phyloP scores from a whole-genome alignment of 805 yeast genomes.

The Pachysolen tannophilus region DNA sequence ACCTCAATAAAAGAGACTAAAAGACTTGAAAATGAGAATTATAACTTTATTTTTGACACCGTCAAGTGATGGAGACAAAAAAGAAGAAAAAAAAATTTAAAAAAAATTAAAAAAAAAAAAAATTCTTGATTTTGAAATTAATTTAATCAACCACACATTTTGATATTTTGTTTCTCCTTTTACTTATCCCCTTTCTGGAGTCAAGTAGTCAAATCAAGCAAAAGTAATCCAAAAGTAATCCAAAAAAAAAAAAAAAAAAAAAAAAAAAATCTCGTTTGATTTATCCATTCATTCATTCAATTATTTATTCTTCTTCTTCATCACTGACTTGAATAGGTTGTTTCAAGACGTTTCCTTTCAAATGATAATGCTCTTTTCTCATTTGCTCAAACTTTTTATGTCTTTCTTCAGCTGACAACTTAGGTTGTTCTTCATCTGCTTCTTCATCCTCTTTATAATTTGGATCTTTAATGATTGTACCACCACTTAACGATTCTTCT shows the following conservation, averaged over 20 bases:
- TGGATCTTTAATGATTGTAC: slow-evolving; percentile 25
- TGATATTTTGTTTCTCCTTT: too few species aligned
- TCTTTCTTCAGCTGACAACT: slow-evolving; percentile 46
- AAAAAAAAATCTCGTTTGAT: background rate
- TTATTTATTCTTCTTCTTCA: slow-evolving; percentile 20
- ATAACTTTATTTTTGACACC: too few species aligned
- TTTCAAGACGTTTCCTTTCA: slow-evolving; percentile 41
- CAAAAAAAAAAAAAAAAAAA: background rate
- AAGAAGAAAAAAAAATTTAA: too few species aligned
- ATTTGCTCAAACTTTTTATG: slow-evolving; percentile 66
- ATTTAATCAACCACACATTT: too few species aligned
- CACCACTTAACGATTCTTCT: slow-evolving; percentile 30
- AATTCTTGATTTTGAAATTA: too few species aligned
- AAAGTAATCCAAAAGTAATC: too few species aligned
- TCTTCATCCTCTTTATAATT: slow-evolving; percentile 24
- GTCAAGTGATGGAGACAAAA: too few species aligned
- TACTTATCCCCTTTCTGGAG: too few species aligned
- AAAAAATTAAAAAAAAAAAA: too few species aligned
- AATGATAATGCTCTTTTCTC: slow-evolving; percentile 74
- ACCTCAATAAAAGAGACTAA: too few species aligned
- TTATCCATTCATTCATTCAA: background rate
- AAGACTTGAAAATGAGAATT: too few species aligned
- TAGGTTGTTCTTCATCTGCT: slow-evolving; percentile 28
- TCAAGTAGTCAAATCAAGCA: too few species aligned
- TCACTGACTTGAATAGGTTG: slow-evolving; percentile 28